Base-by-base conservation (phyloP, 1,284 basidiomycete species). In the Baeospora myosura region DNA sequence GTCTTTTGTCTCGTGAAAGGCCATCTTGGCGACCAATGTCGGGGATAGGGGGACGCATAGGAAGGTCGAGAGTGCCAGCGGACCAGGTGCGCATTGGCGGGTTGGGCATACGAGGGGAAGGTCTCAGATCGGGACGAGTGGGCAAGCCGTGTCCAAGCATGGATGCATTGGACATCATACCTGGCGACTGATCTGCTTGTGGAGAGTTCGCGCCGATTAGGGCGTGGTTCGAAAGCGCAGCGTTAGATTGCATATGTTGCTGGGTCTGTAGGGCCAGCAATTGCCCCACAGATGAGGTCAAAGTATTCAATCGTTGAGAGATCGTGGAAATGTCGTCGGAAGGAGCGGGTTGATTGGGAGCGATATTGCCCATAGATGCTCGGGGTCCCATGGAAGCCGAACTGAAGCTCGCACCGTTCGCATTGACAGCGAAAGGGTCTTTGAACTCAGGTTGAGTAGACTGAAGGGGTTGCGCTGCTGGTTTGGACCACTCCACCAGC, bases 211-310 rank as follows among this genome's bases (percentile, higher is more conserved):
- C 57, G 47, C 64, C 65, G 18, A 73, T 62, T 31, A 74, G 57
- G 36, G 71, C 69, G 47, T 63, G 64, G 48, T 58, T 68, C 43
- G 64, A 58, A 38, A 63, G 48, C 11, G 63, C 63, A 21, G 68
- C 36, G 23, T 64, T 66, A 41, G 60, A 58, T 44, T 76, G 75
- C 28, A 79, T 69, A 44, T 76, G 53, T 42, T 82, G 79, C 49
- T 86, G 81, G 2, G 80, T 84, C 57, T 88, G 84, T 25, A 88
- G 59, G 7, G 81, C 80, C 14, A 88, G 71, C 16, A 92, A 70
- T 59, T 92, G 89, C 14, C 88, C 84, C 36, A 93, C 88, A n/a
- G 86, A 88, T 0, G 82, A 80, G 21, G 88, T 91, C 48, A 93
- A 66, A 10, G 83, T 86, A 51, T 83, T 83, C 42, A 92, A 66